These are phyloP conservation scores for Lactarius sanguifluus DNA, from an alignment of 768 basidiomycete genomes.

Conservation along the genomic window DNA sequence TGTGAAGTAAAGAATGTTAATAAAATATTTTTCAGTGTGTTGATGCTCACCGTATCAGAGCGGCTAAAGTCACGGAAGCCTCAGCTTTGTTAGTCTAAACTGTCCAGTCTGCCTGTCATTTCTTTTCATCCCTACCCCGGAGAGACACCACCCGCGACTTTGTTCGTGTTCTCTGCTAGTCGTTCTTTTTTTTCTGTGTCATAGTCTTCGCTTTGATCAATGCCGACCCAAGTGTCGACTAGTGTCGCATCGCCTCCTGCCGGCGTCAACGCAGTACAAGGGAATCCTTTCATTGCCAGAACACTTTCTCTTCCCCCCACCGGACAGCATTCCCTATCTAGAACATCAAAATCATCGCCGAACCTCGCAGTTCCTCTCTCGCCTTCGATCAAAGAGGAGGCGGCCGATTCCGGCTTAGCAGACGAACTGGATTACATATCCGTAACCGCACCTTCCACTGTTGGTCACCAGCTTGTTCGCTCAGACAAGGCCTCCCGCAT, in stretches of 20 bases:
- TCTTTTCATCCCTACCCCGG: neutral
- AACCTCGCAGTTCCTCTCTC: neutral
- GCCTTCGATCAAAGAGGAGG: slow-evolving; percentile 17
- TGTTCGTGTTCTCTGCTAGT: slow-evolving; percentile 5
- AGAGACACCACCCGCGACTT: neutral
- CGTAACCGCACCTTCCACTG: slow-evolving; percentile 38
- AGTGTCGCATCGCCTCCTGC: neutral
- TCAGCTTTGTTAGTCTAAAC: neutral
- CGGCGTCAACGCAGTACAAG: neutral
- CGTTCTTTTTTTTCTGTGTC: neutral
- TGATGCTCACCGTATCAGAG: neutral
- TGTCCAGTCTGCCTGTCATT: neutral
- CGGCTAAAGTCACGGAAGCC: slow-evolving; percentile 13
- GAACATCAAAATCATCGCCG: slow-evolving; percentile 9
- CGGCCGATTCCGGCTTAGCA: slow-evolving; percentile 48
- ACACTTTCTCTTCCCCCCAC: slow-evolving; percentile 7
- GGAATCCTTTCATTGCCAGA: neutral
- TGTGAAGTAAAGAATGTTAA: neutral
- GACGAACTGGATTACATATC: slow-evolving; percentile 78
- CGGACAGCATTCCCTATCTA: slow-evolving; percentile 2
- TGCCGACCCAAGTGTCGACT: slow-evolving; percentile 5
- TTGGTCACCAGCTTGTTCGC: slow-evolving; percentile 40
- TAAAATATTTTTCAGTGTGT: neutral
- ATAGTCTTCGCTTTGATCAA: neutral
- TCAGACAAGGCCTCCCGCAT: slow-evolving; percentile 77